Evolutionary conservation across 345 rosid species (phyloP).

Genomic region (Brassica carinata): DNA sequence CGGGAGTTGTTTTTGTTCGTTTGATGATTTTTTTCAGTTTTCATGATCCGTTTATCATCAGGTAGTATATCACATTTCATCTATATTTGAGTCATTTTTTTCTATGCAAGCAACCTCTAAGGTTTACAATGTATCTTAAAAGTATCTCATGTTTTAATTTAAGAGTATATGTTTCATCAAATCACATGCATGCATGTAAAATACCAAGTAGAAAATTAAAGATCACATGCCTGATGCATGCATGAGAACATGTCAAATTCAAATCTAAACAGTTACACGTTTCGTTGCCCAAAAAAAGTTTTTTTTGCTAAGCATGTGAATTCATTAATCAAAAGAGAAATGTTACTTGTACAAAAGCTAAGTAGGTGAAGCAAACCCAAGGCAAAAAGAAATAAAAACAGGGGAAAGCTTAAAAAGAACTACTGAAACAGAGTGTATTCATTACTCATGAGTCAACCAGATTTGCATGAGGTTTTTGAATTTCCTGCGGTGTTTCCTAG

Average conservation of each 20-base stretch:
- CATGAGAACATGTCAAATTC: slow-evolving; percentile 29
- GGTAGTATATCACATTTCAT: not conserved
- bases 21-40: not conserved
- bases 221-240: slow-evolving; percentile 12
- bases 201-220: not conserved
- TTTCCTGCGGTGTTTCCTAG: too few relatives aligned
- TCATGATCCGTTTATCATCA: not conserved
- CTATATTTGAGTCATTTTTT: not conserved
- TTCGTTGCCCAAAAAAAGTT: not conserved
- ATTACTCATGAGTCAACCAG: too few relatives aligned
- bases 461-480: too few relatives aligned
- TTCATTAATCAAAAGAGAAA: too few relatives aligned
- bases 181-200: slow-evolving; percentile 33
- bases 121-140: not conserved
- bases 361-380: too few relatives aligned
- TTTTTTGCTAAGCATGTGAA: too few relatives aligned
- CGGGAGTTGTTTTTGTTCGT: not conserved
- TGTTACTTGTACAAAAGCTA: too few relatives aligned
- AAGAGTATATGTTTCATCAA: slow-evolving; percentile 9
- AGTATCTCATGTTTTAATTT: slow-evolving; percentile 1
- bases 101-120: not conserved
- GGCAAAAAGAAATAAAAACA: too few relatives aligned
- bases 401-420: too few relatives aligned
- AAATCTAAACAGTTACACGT: slow-evolving; percentile 7
- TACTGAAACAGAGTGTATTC: too few relatives aligned